Conservation (phyloP, 225 moss, liverwort and hornwort genomes). For the Straminergon stramineum region DNA sequence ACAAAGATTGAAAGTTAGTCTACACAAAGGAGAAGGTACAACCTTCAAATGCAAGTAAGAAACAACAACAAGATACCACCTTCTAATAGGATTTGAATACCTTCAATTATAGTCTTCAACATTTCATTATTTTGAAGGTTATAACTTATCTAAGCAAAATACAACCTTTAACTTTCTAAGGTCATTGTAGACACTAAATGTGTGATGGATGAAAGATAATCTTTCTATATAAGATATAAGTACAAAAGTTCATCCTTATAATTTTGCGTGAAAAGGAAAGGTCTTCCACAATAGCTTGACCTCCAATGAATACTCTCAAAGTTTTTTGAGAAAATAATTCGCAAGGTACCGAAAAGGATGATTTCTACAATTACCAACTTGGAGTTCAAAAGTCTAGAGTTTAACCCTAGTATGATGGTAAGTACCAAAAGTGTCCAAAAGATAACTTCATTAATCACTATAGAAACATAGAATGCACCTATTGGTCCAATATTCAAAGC, state of each 20-base stretch:
- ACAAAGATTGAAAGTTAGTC: background rate
- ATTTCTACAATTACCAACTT: accelerated
- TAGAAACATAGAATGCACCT: background rate
- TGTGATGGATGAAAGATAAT: background rate
- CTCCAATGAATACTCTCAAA: accelerated
- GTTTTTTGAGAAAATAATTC: background rate
- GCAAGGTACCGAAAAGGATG: accelerated
- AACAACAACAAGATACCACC: accelerated
- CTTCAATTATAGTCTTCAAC: background rate
- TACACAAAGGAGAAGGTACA: accelerated
- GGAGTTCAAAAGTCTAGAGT: accelerated
- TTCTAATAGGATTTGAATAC: background rate
- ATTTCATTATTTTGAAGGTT: background rate
- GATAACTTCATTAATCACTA: accelerated
- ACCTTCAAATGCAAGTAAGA: accelerated
- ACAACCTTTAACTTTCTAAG: background rate
- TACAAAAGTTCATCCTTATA: accelerated
- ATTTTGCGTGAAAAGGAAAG: accelerated
- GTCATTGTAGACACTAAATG: accelerated
- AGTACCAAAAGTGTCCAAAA: background rate
- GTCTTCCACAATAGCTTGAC: too few species aligned
- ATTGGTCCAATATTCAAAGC: background rate
- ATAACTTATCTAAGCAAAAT: accelerated
- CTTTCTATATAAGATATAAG: background rate
- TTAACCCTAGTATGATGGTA: accelerated